Evolutionary conservation across 257 asterid genomes (phyloP), one percentile per base, ranked within the genome.

Genomic region (Nicotiana undulata): DNA sequence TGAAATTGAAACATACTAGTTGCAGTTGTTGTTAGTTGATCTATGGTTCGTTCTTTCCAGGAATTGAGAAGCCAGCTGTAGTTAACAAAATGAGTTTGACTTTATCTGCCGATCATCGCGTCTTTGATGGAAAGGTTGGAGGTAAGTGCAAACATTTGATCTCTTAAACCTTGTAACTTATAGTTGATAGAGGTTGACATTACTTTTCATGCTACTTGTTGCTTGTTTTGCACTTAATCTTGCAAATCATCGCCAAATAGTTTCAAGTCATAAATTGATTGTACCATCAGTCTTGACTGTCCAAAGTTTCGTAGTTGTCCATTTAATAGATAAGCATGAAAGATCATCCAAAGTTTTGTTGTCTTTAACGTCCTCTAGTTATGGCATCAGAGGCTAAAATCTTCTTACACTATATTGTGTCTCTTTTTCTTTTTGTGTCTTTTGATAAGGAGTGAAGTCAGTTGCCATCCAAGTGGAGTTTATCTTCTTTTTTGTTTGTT

Each of bases 101-200:
- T 70, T 78, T 96, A 79, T 96, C 99, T 26, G 98, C 99, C 34
- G 99, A 96, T 83, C 98, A 94, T 80, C 98, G 98, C 6, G 95
- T 94, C 84, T 94, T 94, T 83, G 97, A 96, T 87, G 98, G 98
- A 83, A 93, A 90, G 87, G 95, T 96, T 88, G 98, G 94, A 91
- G 97, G 99, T 92, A 90, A 29, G 80, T 85, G 49, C 37, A 44
- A 22, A 64, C 63, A 31, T 6, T 9, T 34, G 5, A 49, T 72
- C 16, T 49, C 26, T 74, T 15, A 49, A 15, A 49, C 29, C 63
- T 74, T 49, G 40, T 74, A 56, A 56, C n/a, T 20, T 12, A 15
- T 74, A 26, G 61, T 49, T 49, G 9, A 15, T 24, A 26, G 79
- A 49, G 51, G 61, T 49, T 15, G 77, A 7, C 32, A 72, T 24